These are phyloP conservation scores for Skeletonema grethae DNA, from an alignment of 108 stramenopile species.

Conservation along the genomic window DNA sequence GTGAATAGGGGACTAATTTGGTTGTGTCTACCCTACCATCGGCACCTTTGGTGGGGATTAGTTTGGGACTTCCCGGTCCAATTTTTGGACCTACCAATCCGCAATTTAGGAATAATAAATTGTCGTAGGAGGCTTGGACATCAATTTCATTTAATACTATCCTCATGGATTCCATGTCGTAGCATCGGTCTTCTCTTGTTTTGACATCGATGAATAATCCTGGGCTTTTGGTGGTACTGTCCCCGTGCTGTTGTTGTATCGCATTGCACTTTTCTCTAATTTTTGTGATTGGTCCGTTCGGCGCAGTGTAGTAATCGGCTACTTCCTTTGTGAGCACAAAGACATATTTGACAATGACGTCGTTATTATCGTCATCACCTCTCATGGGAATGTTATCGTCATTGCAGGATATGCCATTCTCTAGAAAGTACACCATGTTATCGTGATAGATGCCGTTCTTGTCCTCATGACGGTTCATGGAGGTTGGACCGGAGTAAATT, in stretches of 20 bases:
- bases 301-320: constrained; percentile 35
- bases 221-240: neutral
- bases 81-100: constrained; percentile 54
- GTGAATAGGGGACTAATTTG: constrained; percentile 36
- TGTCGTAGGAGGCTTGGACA: constrained; percentile 41
- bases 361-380: neutral
- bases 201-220: constrained; percentile 33
- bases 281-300: constrained; percentile 33
- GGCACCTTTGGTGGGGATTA: constrained; percentile 1
- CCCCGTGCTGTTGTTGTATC: constrained; percentile 10
- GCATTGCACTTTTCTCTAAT: constrained; percentile 30
- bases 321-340: constrained; percentile 47
- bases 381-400: constrained; percentile 11
- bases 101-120: constrained; percentile 60
- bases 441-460: constrained; percentile 59
- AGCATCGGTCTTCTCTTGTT: constrained; percentile 47
- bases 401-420: constrained; percentile 49
- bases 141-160: constrained; percentile 22
- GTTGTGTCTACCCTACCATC: neutral
- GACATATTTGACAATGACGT: constrained; percentile 26
- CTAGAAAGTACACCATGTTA: constrained; percentile 54
- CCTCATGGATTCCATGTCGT: constrained; percentile 59
- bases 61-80: constrained; percentile 30
- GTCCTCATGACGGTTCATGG: constrained; percentile 34
- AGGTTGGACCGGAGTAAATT: constrained; percentile 54